Evolutionary conservation across 2,329 filamentous ascomycete species (phyloP), one percentile per base, ranked within the genome.

Genomic region (Orbilia quercus): DNA sequence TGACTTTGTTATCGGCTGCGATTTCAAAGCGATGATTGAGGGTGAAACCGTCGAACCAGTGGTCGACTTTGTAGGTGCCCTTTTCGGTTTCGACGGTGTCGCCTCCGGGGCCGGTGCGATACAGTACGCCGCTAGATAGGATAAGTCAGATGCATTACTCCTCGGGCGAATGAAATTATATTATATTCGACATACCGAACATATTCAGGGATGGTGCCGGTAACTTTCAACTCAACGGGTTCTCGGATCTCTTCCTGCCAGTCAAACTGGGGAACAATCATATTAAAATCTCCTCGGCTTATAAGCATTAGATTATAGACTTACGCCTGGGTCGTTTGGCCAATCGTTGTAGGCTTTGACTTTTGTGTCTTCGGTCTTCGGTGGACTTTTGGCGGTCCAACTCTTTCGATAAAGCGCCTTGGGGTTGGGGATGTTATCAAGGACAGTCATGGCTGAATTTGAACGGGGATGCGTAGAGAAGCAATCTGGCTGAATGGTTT

Each of bases 31-130:
- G 87, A 80, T 94, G 90, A 0, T 87, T 83, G 63, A 90, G 86
- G 1, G 87, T 85, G 69, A 92, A 87, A 4, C 90, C 90, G 78
- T 95, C 91, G 76, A 95, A 95, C 91, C 91, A 95, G 79, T 95
- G 91, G 0, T 84, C 86, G 11, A 89, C 83, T 31, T 84, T 82
- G 77, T 88, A 88, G 0, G 83, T 81, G n/a, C 87, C 87, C 2
- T 83, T 83, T 1, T 85, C 80, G 0, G 86, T 87, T n/a, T 88
- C 83, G 1, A 92, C 81, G 38, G 85, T 84, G 79, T 85, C 86
- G 25, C 85, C 84, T 0, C 90, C 90, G 0, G 90, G 90, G 0
- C 91, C 91, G 0, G 89, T 92, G 22, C 91, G 85, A 79, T 89
- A 94, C 0, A 95, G 83, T 1, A 85, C 83, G 0, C 91, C 91